phyloP scores from a whole-genome alignment of 1,139 yeast species.

The Magnusiomyces clavatus region DNA sequence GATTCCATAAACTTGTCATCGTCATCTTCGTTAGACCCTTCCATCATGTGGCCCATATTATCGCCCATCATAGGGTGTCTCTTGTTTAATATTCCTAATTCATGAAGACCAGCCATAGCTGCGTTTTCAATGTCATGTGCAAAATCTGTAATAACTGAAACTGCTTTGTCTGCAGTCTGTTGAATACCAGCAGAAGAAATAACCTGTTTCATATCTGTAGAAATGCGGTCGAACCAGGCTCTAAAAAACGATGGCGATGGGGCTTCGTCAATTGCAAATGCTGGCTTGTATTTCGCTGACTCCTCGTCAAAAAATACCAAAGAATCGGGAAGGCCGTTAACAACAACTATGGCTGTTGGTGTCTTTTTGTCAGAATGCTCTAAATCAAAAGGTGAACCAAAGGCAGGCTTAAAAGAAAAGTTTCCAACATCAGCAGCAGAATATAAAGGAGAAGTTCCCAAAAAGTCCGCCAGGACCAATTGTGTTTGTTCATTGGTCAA shows the following conservation, averaged over 20 bases:
- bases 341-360: constrained; percentile 20
- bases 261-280: constrained; percentile 14
- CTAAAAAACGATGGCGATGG: constrained; percentile 17
- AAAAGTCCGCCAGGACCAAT: constrained; percentile 24
- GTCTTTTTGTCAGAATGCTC: constrained; percentile 7
- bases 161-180: constrained; percentile 17
- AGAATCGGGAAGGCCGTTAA: constrained; percentile 19
- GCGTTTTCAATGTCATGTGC: constrained; percentile 11
- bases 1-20: not conserved
- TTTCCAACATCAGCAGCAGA: constrained; percentile 15
- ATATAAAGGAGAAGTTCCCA: constrained; percentile 20
- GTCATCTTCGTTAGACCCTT: not conserved
- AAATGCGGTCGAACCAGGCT: constrained; percentile 15
- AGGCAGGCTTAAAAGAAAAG: constrained; percentile 12
- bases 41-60: constrained; percentile 7
- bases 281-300: not conserved
- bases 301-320: constrained; percentile 10
- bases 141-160: constrained; percentile 16
- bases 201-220: constrained; percentile 17
- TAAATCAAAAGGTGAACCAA: constrained; percentile 7
- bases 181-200: constrained; percentile 5
- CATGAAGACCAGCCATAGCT: constrained; percentile 9
- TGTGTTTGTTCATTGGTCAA: constrained; percentile 20
- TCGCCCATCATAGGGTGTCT: constrained; percentile 11
- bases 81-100: constrained; percentile 10